These are phyloP conservation scores for Daldinia grandis DNA, from an alignment of 495 filamentous ascomycete species.

Conservation along the genomic window DNA sequence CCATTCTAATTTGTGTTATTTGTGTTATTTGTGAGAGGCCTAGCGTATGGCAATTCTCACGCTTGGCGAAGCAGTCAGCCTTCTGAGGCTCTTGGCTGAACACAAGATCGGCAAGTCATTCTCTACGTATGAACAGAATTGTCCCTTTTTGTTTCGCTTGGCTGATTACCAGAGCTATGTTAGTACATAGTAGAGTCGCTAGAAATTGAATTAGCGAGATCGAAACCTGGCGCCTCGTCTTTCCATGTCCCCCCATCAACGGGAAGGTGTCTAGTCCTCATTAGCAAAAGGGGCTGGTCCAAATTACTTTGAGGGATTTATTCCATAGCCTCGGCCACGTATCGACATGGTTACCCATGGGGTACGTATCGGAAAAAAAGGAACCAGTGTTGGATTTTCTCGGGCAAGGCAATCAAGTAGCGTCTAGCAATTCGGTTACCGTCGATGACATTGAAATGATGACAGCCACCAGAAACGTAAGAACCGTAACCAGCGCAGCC, in stretches of 20 bases:
- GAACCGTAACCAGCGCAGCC: constrained; percentile 17
- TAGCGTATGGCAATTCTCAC: constrained; percentile 32
- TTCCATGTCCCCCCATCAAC: constrained; percentile 20
- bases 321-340: constrained; percentile 24
- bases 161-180: constrained; percentile 36
- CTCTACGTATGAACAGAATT: constrained; percentile 13
- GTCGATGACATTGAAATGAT: constrained; percentile 35
- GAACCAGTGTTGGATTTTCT: constrained; percentile 23
- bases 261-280: constrained; percentile 6
- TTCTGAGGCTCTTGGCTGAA: constrained; percentile 43
- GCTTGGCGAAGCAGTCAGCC: constrained; percentile 44
- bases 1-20: constrained; percentile 16
- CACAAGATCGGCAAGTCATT: constrained; percentile 39
- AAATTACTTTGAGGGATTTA: constrained; percentile 37
- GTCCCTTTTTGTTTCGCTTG: constrained; percentile 13
- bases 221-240: constrained; percentile 17
- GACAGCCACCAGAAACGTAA: constrained; percentile 28
- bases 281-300: constrained; percentile 19
- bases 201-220: constrained; percentile 24
- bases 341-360: constrained; percentile 40
- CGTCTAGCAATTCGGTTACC: constrained; percentile 13
- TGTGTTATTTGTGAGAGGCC: constrained; percentile 24
- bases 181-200: too few relatives aligned
- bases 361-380: constrained; percentile 37
- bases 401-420: constrained; percentile 27